These are phyloP conservation scores for Keqinozyma sinolaborantium DNA, from an alignment of 1,139 yeast species.

Conservation along the genomic window DNA sequence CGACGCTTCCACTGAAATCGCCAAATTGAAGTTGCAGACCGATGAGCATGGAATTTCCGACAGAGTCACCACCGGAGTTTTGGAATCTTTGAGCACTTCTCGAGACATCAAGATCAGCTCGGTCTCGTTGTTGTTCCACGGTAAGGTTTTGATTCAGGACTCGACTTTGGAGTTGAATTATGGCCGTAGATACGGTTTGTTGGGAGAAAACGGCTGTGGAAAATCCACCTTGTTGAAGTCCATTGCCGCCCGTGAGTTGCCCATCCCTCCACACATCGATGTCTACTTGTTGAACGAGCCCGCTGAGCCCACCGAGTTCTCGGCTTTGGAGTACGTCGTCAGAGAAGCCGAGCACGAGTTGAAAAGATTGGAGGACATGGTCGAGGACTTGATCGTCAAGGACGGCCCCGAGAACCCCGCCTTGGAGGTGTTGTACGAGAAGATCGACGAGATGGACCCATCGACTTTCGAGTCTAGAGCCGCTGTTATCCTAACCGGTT, in stretches of 20 bases:
- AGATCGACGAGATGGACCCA: slow-evolving; percentile 95
- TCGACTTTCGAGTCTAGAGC: slow-evolving; percentile 95
- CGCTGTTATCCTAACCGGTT: slow-evolving; percentile 92
- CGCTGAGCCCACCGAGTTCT: slow-evolving; percentile 87
- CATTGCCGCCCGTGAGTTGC: slow-evolving; percentile 93
- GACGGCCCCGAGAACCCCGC: slow-evolving; percentile 93
- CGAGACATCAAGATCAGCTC: slow-evolving; percentile 92
- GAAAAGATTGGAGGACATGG: slow-evolving; percentile 85
- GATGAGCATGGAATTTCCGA: slow-evolving; percentile 93
- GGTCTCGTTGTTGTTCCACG: slow-evolving; percentile 91
- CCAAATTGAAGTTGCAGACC: slow-evolving; percentile 84
- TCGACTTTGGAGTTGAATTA: slow-evolving; percentile 87
- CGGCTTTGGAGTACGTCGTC: slow-evolving; percentile 95
- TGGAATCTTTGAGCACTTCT: slow-evolving; percentile 83
- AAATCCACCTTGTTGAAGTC: slow-evolving; percentile 92
- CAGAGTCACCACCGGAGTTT: slow-evolving; percentile 97
- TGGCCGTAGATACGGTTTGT: slow-evolving; percentile 94
- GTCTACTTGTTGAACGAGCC: slow-evolving; percentile 93
- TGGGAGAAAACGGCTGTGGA: slow-evolving; percentile 99
- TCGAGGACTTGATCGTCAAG: slow-evolving; percentile 82
- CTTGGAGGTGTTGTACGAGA: slow-evolving; percentile 88
- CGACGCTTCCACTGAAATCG: slow-evolving; percentile 71
- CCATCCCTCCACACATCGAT: slow-evolving; percentile 89
- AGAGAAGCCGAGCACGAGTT: slow-evolving; percentile 93
- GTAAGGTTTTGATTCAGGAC: slow-evolving; percentile 93